These are phyloP conservation scores for Prosopis cineraria DNA, from an alignment of 306 rosid species.

Conservation along the genomic window DNA sequence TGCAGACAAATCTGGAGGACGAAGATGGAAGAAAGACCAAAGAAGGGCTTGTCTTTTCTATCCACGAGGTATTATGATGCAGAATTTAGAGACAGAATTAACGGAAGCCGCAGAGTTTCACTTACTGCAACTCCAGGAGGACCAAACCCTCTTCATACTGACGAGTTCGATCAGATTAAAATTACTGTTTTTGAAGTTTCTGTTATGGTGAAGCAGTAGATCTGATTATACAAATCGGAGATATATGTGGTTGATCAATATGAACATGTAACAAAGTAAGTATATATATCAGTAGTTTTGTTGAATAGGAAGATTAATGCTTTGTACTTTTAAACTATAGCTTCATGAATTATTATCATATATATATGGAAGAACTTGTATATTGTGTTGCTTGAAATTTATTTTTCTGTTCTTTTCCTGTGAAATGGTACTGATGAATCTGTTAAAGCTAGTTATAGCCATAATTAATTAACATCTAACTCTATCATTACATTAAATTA, in stretches of 20 bases:
- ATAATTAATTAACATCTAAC: not conserved
- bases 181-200: constrained; percentile 8
- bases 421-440: too few relatives aligned
- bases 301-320: not conserved
- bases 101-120: constrained; percentile 46
- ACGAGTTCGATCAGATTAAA: not conserved
- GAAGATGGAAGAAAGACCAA: constrained; percentile 37
- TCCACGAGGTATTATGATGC: constrained; percentile 23
- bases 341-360: too few relatives aligned
- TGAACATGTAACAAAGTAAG: not conserved
- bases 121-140: constrained; percentile 60
- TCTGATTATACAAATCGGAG: constrained; percentile 28
- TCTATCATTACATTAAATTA: not conserved
- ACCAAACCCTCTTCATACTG: constrained; percentile 75
- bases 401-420: not conserved
- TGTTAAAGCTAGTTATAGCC: not conserved
- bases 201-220: constrained; percentile 28
- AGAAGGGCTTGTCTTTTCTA: constrained; percentile 36
- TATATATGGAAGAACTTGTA: not conserved
- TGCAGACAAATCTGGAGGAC: constrained; percentile 41
- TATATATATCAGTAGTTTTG: not conserved
- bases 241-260: not conserved
- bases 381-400: not conserved
- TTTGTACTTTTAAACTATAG: not conserved
- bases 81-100: constrained; percentile 31